A percentile compares a stretch with the other conserved stretches of the same genome.
Conservation (phyloP, 306 rosid species). For the Corylus heterophylla region DNA sequence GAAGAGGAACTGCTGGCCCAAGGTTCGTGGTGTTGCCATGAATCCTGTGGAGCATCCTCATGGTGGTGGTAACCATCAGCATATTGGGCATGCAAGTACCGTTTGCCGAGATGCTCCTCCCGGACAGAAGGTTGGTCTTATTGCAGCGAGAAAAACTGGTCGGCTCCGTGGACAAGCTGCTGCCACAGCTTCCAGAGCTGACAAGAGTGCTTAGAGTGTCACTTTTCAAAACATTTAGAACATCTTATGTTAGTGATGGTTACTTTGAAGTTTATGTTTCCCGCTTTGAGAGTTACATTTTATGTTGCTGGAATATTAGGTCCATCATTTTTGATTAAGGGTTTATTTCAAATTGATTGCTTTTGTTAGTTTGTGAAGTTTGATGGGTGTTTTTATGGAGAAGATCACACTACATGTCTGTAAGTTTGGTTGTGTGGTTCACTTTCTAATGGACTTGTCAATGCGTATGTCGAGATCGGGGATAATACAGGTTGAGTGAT, state of each 20-base stretch:
- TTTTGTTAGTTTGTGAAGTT: neutral
- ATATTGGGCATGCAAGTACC: constrained; percentile 78
- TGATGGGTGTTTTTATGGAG: no score
- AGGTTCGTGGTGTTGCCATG: constrained; percentile 97
- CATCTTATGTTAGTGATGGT: no score
- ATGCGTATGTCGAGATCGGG: no score
- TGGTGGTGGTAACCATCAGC: constrained; percentile 94
- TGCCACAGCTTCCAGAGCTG: constrained; percentile 66
- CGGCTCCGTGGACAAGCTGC: constrained; percentile 87
- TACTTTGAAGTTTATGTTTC: neutral
- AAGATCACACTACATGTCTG: no score
- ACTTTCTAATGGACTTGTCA: no score
- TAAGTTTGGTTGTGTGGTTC: no score
- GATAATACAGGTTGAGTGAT: no score
- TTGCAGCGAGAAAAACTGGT: constrained; percentile 82
- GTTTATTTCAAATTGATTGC: neutral
- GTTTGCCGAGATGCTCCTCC: constrained; percentile 83
- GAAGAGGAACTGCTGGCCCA: constrained; percentile 90
- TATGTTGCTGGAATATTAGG: neutral
- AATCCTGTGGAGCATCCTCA: constrained; percentile 94
- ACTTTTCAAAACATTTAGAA: neutral
- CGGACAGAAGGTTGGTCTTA: constrained; percentile 86
- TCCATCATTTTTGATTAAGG: neutral
- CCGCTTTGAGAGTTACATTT: neutral
- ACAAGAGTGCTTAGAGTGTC: constrained; percentile 47